Evolutionary conservation across 2,329 filamentous ascomycete genomes (phyloP).

Genomic region (Alternaria triticina): DNA sequence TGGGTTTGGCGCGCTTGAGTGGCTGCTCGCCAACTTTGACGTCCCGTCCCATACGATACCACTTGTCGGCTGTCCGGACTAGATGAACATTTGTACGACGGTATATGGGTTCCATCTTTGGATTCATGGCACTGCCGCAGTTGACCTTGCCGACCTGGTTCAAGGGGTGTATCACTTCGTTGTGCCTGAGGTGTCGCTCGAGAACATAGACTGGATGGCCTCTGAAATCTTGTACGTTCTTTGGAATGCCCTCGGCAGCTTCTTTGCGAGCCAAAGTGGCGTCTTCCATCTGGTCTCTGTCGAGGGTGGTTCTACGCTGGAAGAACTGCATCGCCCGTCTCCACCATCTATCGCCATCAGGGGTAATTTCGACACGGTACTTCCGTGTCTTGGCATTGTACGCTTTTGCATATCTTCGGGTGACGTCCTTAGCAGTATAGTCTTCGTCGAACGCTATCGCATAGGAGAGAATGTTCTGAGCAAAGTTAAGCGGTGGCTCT

Average conservation of each 20-base stretch:
- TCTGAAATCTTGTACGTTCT: slow-evolving; percentile 86
- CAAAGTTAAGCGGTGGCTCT: slow-evolving; percentile 82
- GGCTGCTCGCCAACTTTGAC: slow-evolving; percentile 80
- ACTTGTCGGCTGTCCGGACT: slow-evolving; percentile 81
- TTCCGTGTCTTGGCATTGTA: slow-evolving; percentile 91
- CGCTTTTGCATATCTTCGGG: slow-evolving; percentile 82
- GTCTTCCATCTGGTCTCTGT: slow-evolving; percentile 85
- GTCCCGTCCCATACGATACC: slow-evolving; percentile 86
- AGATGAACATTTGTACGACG: slow-evolving; percentile 79
- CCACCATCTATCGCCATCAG: slow-evolving; percentile 64
- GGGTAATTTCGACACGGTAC: slow-evolving; percentile 74
- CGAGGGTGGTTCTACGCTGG: slow-evolving; percentile 46
- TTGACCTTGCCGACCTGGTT: slow-evolving; percentile 79
- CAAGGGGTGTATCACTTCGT: slow-evolving; percentile 80
- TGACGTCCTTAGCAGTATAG: slow-evolving; percentile 81
- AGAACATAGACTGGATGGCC: slow-evolving; percentile 78
- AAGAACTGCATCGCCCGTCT: slow-evolving; percentile 56
- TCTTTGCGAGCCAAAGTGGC: slow-evolving; percentile 74
- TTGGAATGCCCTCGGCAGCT: slow-evolving; percentile 79
- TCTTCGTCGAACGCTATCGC: slow-evolving; percentile 86
- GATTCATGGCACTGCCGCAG: slow-evolving; percentile 65
- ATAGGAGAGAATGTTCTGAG: slow-evolving; percentile 79
- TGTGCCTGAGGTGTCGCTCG: slow-evolving; percentile 79
- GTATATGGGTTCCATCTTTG: slow-evolving; percentile 77
- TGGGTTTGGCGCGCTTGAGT: slow-evolving; percentile 68